Evolutionary conservation across 208 protist genomes (phyloP).

Genomic region (Naegleria gruberi): DNA sequence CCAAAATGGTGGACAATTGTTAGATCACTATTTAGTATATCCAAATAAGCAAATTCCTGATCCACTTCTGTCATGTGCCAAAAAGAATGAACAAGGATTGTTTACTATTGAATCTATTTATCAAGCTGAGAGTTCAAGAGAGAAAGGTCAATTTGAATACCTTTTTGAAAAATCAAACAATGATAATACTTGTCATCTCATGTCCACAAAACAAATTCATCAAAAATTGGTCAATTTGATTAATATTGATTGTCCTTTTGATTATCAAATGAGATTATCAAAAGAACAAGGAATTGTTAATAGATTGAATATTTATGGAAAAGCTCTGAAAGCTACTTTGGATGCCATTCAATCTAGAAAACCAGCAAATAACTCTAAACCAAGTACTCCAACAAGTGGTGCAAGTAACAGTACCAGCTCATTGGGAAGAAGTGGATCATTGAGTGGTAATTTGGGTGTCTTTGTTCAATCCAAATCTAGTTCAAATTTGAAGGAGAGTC

Average conservation of each 20-base stretch:
- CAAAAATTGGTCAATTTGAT: background rate
- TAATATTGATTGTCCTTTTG: background rate
- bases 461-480: no score
- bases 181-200: background rate
- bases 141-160: background rate
- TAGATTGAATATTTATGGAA: background rate
- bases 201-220: background rate
- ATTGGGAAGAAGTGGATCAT: background rate
- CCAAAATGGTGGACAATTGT: background rate
- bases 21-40: background rate
- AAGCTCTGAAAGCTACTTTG: background rate
- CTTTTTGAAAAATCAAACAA: background rate
- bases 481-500: background rate
- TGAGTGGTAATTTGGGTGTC: no score
- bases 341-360: background rate
- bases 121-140: background rate
- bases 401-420: background rate
- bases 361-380: background rate
- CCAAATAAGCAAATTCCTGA: background rate
- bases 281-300: background rate
- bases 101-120: background rate
- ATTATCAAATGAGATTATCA: background rate
- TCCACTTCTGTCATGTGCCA: background rate
- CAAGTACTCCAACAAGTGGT: background rate
- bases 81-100: no score